Conservation (phyloP, 345 rosid species). For the Leavenworthia alabamica region DNA sequence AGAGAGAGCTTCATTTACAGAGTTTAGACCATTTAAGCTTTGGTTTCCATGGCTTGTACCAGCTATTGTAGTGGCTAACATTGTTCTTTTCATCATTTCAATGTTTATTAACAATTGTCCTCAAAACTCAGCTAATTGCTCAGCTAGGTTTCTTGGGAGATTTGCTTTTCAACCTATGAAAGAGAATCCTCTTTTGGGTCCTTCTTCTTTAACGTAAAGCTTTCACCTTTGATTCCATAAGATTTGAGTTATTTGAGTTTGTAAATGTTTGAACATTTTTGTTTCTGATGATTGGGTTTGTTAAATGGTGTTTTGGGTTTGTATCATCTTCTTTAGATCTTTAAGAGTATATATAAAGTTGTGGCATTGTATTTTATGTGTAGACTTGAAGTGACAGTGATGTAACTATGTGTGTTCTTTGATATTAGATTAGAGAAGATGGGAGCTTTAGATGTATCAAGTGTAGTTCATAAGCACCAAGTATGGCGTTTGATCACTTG, state of each 20-base stretch:
- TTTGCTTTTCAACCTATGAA: slow-evolving; percentile 78
- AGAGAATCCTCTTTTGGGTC: slow-evolving; percentile 93
- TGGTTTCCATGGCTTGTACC: slow-evolving; percentile 86
- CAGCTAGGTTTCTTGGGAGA: slow-evolving; percentile 62
- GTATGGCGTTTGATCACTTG: slow-evolving; percentile 82
- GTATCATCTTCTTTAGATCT: too few species aligned
- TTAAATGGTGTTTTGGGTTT: background rate
- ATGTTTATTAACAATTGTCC: slow-evolving; percentile 93
- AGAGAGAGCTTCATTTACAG: slow-evolving; percentile 14
- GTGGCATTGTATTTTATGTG: background rate
- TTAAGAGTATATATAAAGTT: too few species aligned
- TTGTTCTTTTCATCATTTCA: slow-evolving; percentile 44
- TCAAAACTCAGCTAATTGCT: slow-evolving; percentile 42
- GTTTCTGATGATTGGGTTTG: background rate
- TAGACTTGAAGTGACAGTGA: background rate
- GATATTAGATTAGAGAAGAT: slow-evolving; percentile 61
- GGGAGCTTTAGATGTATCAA: slow-evolving; percentile 63
- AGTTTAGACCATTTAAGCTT: slow-evolving; percentile 50
- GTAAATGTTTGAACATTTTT: background rate
- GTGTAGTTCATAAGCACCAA: slow-evolving; percentile 49
- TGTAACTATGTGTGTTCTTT: background rate
- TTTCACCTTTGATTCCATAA: background rate
- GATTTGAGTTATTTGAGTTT: slow-evolving; percentile 9
- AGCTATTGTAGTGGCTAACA: slow-evolving; percentile 50
- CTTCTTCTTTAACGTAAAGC: slow-evolving; percentile 64